Evolutionary conservation across 2,329 filamentous ascomycete species (phyloP).

Genomic region (Arachnomyces sp.): DNA sequence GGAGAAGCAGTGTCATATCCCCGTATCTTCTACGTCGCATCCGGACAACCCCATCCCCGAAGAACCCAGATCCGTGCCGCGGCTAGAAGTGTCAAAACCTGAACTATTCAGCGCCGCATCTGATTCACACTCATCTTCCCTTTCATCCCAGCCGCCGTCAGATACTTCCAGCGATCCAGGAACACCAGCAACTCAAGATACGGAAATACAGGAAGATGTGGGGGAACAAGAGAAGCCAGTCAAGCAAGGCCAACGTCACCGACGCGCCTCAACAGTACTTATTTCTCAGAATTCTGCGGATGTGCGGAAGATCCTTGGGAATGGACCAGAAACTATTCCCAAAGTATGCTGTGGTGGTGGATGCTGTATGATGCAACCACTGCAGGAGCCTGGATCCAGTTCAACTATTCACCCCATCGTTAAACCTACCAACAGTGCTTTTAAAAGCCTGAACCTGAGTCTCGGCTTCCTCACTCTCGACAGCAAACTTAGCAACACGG

Average conservation of each 20-base stretch:
- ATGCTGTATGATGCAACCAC: constrained; percentile 52
- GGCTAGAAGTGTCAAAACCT: constrained; percentile 27
- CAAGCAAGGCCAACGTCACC: constrained; percentile 19
- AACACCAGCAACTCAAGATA: constrained; percentile 32
- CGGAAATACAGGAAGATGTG: constrained; percentile 20
- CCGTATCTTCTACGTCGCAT: constrained; percentile 36
- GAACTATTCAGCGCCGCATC: constrained; percentile 21
- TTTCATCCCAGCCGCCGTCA: constrained; percentile 21
- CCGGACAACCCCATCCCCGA: constrained; percentile 41
- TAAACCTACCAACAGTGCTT: constrained; percentile 75
- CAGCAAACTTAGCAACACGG: constrained; percentile 61
- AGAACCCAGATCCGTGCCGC: constrained; percentile 34
- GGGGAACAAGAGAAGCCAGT: constrained; percentile 12
- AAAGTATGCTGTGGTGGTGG: constrained; percentile 58
- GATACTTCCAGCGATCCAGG: constrained; percentile 26
- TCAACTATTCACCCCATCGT: constrained; percentile 42
- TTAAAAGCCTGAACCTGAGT: constrained; percentile 66
- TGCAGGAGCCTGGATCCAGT: constrained; percentile 35
- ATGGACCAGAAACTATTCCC: constrained; percentile 52
- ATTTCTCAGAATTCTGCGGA: constrained; percentile 53
- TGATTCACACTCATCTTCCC: constrained; percentile 22
- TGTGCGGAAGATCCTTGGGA: constrained; percentile 50
- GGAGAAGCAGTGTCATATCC: constrained; percentile 12
- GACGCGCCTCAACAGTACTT: constrained; percentile 39
- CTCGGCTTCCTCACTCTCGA: constrained; percentile 63